Evolutionary conservation across 306 rosid species (phyloP).

Genomic region (Geum urbanum): DNA sequence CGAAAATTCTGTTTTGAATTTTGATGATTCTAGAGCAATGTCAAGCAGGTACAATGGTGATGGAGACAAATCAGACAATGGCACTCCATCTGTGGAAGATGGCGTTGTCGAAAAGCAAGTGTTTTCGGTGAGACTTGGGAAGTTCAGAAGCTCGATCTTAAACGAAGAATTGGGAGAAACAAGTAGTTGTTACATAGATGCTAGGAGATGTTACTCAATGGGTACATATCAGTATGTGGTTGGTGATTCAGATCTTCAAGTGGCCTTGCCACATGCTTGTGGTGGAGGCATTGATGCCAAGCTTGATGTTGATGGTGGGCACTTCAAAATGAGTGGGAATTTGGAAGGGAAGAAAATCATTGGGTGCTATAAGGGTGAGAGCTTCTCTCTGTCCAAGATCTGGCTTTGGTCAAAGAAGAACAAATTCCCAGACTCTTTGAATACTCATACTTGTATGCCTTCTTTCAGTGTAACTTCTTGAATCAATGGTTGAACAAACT

Average conservation of each 20-base stretch:
- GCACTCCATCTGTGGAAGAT: constrained; percentile 30
- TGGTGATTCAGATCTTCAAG: constrained; percentile 55
- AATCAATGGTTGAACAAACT: constrained; percentile 7
- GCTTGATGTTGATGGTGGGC: constrained; percentile 1
- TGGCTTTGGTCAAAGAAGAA: constrained; percentile 82
- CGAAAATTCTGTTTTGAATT: constrained; percentile 35
- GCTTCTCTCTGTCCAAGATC: constrained; percentile 89
- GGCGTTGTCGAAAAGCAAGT: constrained; percentile 40
- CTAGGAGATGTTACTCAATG: constrained; percentile 88
- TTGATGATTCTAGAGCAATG: constrained; percentile 31
- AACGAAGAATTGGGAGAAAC: constrained; percentile 34
- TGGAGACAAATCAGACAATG: constrained; percentile 39
- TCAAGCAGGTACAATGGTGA: constrained; percentile 23
- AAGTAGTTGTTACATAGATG: constrained; percentile 45
- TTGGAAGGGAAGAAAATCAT: constrained; percentile 59
- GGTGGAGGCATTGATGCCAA: constrained; percentile 5
- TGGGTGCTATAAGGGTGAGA: constrained; percentile 49
- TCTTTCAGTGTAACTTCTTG: constrained; percentile 30
- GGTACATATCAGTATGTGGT: constrained; percentile 75
- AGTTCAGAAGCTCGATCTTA: constrained; percentile 39
- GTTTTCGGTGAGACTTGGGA: constrained; percentile 80
- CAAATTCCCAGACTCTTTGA: constrained; percentile 39
- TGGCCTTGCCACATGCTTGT: constrained; percentile 32
- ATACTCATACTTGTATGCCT: constrained; percentile 27
- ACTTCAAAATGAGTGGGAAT: constrained; percentile 30